Base-by-base conservation (phyloP, 257 asterid species). In the Leptodermis oblonga region DNA sequence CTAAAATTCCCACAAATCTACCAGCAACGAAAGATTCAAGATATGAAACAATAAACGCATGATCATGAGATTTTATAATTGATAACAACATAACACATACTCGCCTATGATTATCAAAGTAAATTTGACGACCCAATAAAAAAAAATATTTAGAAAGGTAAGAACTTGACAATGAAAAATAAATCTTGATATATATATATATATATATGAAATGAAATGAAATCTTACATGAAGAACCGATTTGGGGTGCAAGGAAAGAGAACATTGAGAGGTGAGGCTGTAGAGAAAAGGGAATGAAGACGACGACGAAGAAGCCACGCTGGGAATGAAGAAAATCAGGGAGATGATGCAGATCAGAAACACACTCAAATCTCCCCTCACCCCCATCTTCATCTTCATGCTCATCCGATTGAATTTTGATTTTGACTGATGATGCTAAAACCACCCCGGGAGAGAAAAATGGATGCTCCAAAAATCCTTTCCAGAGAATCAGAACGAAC, bases 201-300 rank as follows among this genome's bases (percentile, higher is more conserved):
- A 49, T 0, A n/a, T 0, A 31, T 14, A 30, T 0, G 23, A n/a
- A n/a, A n/a, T 11, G n/a, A 30, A 41, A 22, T 1, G 6, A 23
- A 64, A 70, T 17, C 55, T 61, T 68, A 77, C 81, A 76, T 72
- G 52, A 41, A 18, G 67, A 53, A 72, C 61, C 8, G 70, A 42
- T 33, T 30, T 14, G 39, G 49, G 52, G 41, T 61, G 53, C 17
- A 67, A 25, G 25, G 73, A 71, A 45, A 71, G 77, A 71, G 77
- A 73, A 70, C 76, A 76, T 49, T 71, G 80, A 71, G 77, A 69
- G 23, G 25, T 26, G 67, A 69, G 64, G 20, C 7, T 18, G 41
- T 65, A 9, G 17, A 34, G 10, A 45, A 54, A 5, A 9, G 62
- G 62, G 43, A 46, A 70, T 1, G 72, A 26, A 9, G 59, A 66